A percentile compares a stretch with the other conserved stretches of the same genome.
phyloP scores from a whole-genome alignment of 306 rosid species.

The Dalbergia cochinchinensis region DNA sequence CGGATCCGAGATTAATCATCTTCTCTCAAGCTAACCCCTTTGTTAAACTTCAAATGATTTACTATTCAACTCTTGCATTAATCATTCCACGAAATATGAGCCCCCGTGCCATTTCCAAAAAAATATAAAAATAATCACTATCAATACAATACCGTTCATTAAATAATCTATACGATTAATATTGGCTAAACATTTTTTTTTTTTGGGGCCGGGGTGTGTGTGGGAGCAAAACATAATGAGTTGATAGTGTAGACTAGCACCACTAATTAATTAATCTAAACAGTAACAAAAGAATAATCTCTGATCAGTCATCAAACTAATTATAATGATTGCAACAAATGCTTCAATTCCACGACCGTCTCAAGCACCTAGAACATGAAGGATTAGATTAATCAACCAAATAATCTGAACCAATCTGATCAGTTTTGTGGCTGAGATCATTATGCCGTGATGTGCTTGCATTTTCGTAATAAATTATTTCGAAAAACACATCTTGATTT shows the following conservation, averaged over 20 bases:
- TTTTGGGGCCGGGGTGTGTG: not conserved
- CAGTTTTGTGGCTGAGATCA: conserved; percentile 14
- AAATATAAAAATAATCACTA: too few relatives aligned
- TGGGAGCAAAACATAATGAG: not conserved
- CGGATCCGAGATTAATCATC: not conserved
- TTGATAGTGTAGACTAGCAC: not conserved
- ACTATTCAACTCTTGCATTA: not conserved
- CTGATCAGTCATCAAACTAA: conserved; percentile 17
- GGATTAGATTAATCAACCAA: conserved; percentile 9
- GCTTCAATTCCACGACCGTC: not conserved
- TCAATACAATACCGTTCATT: not conserved
- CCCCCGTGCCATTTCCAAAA: not conserved
- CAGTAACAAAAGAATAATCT: conserved; percentile 1
- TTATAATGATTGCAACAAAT: conserved; percentile 10
- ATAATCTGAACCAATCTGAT: conserved; percentile 10
- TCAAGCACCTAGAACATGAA: conserved; percentile 4
- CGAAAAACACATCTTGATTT: not conserved
- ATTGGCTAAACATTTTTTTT: too few relatives aligned
- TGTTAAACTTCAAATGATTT: not conserved
- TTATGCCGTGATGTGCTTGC: not conserved
- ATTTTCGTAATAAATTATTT: not conserved
- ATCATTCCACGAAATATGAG: not conserved
- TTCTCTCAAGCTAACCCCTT: not conserved
- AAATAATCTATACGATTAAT: not conserved
- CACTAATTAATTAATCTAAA: not conserved